phyloP scores from a whole-genome alignment of 2,329 filamentous ascomycete species.

The Aspergillus pseudotamarii region DNA sequence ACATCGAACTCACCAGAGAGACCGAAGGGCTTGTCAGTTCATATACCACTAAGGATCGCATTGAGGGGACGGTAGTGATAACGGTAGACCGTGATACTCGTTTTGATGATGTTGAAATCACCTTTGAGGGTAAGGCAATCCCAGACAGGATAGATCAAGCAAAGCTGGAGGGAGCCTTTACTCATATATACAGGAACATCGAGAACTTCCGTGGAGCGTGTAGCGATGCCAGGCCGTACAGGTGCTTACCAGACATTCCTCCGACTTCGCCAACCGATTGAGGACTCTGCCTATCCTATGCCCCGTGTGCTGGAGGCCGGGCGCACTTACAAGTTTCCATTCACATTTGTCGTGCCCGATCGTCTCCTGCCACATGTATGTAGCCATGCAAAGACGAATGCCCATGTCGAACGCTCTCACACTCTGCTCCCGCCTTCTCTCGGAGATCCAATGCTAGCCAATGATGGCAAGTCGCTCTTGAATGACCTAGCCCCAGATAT shows the following conservation, averaged over 20 bases:
- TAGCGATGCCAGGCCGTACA: conserved; percentile 56
- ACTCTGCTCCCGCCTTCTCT: conserved; percentile 63
- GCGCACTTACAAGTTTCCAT: conserved; percentile 61
- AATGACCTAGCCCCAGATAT: conserved; percentile 67
- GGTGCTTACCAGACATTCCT: conserved; percentile 64
- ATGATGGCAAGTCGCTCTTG: conserved; percentile 52
- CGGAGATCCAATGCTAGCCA: conserved; percentile 59
- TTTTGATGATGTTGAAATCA: conserved; percentile 62
- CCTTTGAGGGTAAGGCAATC: conserved; percentile 55
- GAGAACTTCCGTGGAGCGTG: conserved; percentile 58
- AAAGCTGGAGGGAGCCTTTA: neutral
- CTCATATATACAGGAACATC: conserved; percentile 47
- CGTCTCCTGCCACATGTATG: conserved; percentile 63
- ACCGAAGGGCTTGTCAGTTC: conserved; percentile 44
- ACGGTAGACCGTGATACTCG: conserved; percentile 54
- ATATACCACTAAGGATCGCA: conserved; percentile 61
- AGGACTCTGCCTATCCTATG: conserved; percentile 55
- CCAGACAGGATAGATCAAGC: neutral
- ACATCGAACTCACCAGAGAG: conserved; percentile 35
- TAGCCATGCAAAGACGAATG: conserved; percentile 54
- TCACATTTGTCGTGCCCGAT: conserved; percentile 65
- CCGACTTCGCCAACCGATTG: conserved; percentile 63
- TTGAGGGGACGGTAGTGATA: conserved; percentile 58
- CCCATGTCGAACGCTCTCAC: conserved; percentile 58
- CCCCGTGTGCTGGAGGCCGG: conserved; percentile 59